phyloP scores from a whole-genome alignment of 1,284 basidiomycete genomes.

The Phlebopus sp. region DNA sequence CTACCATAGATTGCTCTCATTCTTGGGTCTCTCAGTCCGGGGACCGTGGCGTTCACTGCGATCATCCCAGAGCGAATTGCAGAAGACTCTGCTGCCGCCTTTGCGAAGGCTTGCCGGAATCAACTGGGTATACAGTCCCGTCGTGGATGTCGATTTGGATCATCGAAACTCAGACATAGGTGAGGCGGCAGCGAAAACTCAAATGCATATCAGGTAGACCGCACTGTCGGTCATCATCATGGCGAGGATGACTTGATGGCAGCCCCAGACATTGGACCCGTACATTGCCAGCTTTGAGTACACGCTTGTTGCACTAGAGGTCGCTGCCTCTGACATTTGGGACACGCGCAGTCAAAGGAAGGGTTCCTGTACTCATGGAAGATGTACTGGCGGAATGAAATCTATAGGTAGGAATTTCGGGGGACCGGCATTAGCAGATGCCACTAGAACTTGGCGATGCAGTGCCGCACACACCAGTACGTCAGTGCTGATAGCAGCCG shows the following conservation, averaged over 20 bases:
- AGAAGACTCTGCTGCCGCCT: too few species aligned
- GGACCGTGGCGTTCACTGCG: too few species aligned
- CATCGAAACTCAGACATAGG: too few species aligned
- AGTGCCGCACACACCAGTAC: background rate
- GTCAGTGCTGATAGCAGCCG: background rate
- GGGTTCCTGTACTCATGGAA: conserved; percentile 37
- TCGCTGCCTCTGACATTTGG: conserved; percentile 44
- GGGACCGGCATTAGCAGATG: background rate
- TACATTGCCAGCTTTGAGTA: conserved; percentile 56
- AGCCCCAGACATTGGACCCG: conserved; percentile 18
- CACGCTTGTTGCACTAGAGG: conserved; percentile 48
- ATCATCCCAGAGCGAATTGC: too few species aligned
- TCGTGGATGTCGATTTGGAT: too few species aligned
- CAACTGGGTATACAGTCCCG: too few species aligned
- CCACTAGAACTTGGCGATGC: background rate
- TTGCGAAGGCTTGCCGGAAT: too few species aligned
- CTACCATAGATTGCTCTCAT: too few species aligned
- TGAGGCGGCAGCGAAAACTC: too few species aligned
- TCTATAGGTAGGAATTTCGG: background rate
- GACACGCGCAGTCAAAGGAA: conserved; percentile 33
- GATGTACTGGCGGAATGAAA: background rate
- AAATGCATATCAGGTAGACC: conserved; percentile 19
- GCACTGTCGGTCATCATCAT: conserved; percentile 43
- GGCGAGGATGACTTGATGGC: conserved; percentile 53
- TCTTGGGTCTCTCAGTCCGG: too few species aligned